Evolutionary conservation across 1,284 basidiomycete genomes (phyloP).

Genomic region (Trametes sp.): DNA sequence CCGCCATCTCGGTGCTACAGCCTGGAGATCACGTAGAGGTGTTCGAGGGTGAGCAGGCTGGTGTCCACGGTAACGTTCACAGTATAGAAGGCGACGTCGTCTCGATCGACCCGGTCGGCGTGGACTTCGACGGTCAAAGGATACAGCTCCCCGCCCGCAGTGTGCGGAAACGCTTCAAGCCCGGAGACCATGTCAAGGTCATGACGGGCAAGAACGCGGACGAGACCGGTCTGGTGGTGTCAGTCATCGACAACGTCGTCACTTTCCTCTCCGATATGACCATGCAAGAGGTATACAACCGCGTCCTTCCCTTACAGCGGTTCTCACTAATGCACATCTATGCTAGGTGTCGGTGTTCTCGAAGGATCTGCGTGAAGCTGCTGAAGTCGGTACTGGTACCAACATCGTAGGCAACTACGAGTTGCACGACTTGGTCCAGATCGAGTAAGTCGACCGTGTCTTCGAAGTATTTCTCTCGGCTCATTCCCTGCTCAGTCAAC

Average conservation of each 20-base stretch:
- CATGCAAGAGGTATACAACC: slow-evolving; percentile 76
- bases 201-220: slow-evolving; percentile 95
- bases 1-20: slow-evolving; percentile 89
- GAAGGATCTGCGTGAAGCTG: slow-evolving; percentile 96
- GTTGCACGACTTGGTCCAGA: slow-evolving; percentile 94
- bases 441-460: slow-evolving; percentile 72
- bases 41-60: slow-evolving; percentile 95
- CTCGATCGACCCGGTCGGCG: slow-evolving; percentile 81
- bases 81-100: slow-evolving; percentile 91
- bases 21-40: slow-evolving; percentile 98
- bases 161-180: slow-evolving; percentile 94
- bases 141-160: slow-evolving; percentile 89
- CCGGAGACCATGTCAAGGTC: slow-evolving; percentile 99
- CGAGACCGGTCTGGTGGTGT: slow-evolving; percentile 96
- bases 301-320: neutral
- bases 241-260: slow-evolving; percentile 89
- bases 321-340: neutral
- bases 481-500: slow-evolving; percentile 59
- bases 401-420: slow-evolving; percentile 95
- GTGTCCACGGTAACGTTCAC: slow-evolving; percentile 92
- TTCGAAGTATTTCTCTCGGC: slow-evolving; percentile 7
- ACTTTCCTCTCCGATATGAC: slow-evolving; percentile 98
- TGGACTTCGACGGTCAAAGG: slow-evolving; percentile 85
- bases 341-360: slow-evolving; percentile 94
- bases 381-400: slow-evolving; percentile 91